A percentile compares a stretch with the other conserved stretches of the same genome.
Evolutionary conservation across 2,329 filamentous ascomycete species (phyloP).

Genomic region (Stagonosporopsis cucurbitacearum): DNA sequence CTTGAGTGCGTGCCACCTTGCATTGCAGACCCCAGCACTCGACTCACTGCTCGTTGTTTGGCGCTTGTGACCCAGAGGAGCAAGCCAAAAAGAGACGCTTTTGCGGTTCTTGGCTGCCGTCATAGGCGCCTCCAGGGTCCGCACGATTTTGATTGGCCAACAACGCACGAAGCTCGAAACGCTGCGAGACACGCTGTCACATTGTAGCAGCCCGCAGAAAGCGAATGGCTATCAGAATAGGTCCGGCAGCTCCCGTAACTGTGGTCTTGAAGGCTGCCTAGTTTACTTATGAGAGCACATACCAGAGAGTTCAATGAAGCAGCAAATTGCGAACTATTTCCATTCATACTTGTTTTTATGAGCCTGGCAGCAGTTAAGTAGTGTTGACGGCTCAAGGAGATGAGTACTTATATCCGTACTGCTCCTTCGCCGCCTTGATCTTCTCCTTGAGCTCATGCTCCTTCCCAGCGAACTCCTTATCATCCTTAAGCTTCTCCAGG

Average conservation of each 20-base stretch:
- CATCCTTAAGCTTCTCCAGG: constrained; percentile 52
- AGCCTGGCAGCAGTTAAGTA: not conserved
- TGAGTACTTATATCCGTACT: constrained; percentile 56
- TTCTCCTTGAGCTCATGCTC: constrained; percentile 49
- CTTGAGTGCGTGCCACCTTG: constrained; percentile 16
- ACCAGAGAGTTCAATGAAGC: not conserved
- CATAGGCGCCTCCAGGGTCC: constrained; percentile 32
- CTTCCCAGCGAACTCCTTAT: constrained; percentile 57
- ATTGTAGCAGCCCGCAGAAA: not conserved
- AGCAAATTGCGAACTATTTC: not conserved
- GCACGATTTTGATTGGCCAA: constrained; percentile 34
- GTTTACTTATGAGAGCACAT: not conserved
- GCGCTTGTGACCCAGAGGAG: constrained; percentile 23
- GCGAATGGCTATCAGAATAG: not conserved
- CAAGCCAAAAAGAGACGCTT: constrained; percentile 25
- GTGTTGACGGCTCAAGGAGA: constrained; percentile 36
- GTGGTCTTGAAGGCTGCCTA: not conserved
- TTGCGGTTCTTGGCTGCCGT: constrained; percentile 37
- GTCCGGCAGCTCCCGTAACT: not conserved
- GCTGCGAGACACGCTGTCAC: not conserved
- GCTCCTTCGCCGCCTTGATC: constrained; percentile 52
- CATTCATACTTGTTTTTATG: not conserved
- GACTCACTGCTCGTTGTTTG: constrained; percentile 15
- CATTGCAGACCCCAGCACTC: not conserved
- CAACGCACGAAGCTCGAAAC: constrained; percentile 19